Conservation (phyloP, 2,329 filamentous ascomycete genomes). For the Kalmusia sp. region DNA sequence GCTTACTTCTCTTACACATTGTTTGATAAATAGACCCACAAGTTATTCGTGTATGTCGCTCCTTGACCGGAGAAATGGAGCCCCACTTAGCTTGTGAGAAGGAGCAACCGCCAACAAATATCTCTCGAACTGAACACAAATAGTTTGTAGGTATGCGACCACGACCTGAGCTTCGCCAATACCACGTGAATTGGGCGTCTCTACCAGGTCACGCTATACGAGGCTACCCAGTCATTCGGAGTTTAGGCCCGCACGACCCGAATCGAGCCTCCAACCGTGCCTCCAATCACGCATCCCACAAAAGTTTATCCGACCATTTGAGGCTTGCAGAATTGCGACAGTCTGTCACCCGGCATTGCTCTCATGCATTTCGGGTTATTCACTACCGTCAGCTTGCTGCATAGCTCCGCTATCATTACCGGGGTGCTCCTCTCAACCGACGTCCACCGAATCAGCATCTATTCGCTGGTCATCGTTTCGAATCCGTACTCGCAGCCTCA, state of each 20-base stretch:
- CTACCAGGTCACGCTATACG: conserved; percentile 25
- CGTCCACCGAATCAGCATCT: background rate
- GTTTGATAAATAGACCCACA: too few species aligned
- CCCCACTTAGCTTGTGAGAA: background rate
- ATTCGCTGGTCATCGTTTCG: background rate
- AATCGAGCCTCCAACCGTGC: conserved; percentile 36
- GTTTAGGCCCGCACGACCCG: conserved; percentile 37
- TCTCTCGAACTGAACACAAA: conserved; percentile 21
- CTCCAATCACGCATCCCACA: conserved; percentile 30
- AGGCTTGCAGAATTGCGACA: conserved; percentile 13
- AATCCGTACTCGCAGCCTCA: conserved; percentile 6
- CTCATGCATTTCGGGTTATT: conserved; percentile 27
- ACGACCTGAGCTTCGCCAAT: conserved; percentile 29
- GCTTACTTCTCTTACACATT: too few species aligned
- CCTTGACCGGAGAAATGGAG: conserved; percentile 1
- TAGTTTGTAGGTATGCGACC: background rate
- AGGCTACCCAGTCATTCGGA: conserved; percentile 18
- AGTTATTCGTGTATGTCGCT: background rate
- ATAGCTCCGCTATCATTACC: conserved; percentile 12
- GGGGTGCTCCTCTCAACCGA: conserved; percentile 3
- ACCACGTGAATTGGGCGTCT: conserved; percentile 9
- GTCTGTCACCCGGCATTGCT: conserved; percentile 21
- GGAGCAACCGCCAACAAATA: background rate
- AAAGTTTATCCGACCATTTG: conserved; percentile 47
- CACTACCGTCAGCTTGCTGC: conserved; percentile 31